Conservation (phyloP, 257 asterid species). For the Solanum sitiens region DNA sequence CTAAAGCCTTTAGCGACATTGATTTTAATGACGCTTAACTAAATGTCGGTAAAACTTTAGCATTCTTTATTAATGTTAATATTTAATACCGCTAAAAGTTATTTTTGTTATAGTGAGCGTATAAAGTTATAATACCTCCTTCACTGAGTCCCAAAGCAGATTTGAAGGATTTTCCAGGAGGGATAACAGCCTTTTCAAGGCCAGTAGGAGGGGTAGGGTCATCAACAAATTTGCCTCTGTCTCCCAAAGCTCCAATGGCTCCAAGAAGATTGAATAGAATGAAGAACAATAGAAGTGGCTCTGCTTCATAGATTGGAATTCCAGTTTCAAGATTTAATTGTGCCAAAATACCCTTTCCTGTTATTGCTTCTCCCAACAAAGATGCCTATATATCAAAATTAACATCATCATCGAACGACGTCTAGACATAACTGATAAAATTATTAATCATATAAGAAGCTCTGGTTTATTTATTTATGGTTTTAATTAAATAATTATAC, state of each 20-base stretch:
- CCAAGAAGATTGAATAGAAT: slow-evolving; percentile 86
- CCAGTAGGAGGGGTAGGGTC: slow-evolving; percentile 50
- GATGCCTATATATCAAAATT: slow-evolving; percentile 43
- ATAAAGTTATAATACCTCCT: slow-evolving; percentile 20
- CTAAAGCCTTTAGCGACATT: too few relatives aligned
- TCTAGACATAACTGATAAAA: too few relatives aligned
- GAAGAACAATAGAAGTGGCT: slow-evolving; percentile 65
- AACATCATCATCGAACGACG: neutral
- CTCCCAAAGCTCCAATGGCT: slow-evolving; percentile 96
- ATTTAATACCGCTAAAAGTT: too few relatives aligned
- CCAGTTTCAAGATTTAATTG: slow-evolving; percentile 91
- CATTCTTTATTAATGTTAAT: too few relatives aligned
- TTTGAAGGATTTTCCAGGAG: slow-evolving; percentile 69
- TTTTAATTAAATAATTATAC: too few relatives aligned
- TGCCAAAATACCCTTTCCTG: slow-evolving; percentile 82
- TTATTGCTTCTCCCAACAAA: slow-evolving; percentile 81
- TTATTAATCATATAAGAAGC: too few relatives aligned
- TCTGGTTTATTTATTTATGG: too few relatives aligned
- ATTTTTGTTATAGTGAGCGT: neutral
- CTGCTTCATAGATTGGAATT: slow-evolving; percentile 68
- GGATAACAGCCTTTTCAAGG: slow-evolving; percentile 54
- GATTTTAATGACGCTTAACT: too few relatives aligned
- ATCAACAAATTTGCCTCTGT: slow-evolving; percentile 82
- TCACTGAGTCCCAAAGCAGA: slow-evolving; percentile 65
- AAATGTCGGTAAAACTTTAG: too few relatives aligned